Evolutionary conservation across 495 filamentous ascomycete genomes (phyloP), one percentile per base, ranked within the genome.

Genomic region (Articulospora tetracladia): DNA sequence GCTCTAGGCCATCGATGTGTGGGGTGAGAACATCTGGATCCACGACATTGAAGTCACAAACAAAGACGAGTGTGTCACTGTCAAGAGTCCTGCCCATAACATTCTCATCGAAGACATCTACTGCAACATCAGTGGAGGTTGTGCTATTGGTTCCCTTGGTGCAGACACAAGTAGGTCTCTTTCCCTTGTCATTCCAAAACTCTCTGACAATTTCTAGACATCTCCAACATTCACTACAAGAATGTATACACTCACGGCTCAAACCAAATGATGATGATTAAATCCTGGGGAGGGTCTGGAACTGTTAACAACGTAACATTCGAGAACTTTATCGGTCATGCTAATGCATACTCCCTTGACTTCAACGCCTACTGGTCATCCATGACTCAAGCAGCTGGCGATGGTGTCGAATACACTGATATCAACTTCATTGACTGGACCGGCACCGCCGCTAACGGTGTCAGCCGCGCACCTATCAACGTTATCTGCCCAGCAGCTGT

Each of bases 201-300:
- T 44, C 80, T 50, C 47, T 50, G 60, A 26, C 26, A 22, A 23
- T 28, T 32, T 13, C 8, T n/a, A 44, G 62, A 61, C 20, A 77
- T 83, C 62, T 73, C 70, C 44, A 71, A 74, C 51, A 73, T 82
- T 54, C 65, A 66, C 25, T 81, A 80, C 68, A 70, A 75, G 20
- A 54, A 60, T 25, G 36, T 59, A 26, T 59, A 59, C 48, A 77
- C 77, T 46, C 77, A 76, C 70, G 68, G 73, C 34, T 76, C 75
- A 20, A 85, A 83, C 48, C 78, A 84, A 64, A 85, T 86, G 83
- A 74, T 80, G 66, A 77, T 77, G 53, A 78, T 80, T 84, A 73
- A 86, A 69, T 76, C 73, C 61, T 77, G 68, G 55, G 83, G 83
- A 13, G 68, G 68, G 22, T 51, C 26, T 30, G 68, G 68, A 6